Base-by-base conservation (phyloP, 805 yeast genomes). In the Candida parachauliodes region DNA sequence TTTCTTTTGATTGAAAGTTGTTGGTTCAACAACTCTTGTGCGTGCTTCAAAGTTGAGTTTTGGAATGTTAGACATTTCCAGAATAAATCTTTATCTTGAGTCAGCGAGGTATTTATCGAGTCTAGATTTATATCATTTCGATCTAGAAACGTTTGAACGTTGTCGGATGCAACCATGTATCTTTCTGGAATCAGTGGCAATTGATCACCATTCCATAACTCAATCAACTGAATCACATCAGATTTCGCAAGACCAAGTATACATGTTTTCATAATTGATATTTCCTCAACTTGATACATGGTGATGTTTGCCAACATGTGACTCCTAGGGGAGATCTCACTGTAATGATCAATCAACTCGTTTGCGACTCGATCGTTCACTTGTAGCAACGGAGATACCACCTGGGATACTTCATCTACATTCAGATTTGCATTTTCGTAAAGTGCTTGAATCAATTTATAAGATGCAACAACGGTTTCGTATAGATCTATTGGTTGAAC, bases 11-110 rank as follows among this genome's bases (percentile, higher is more conserved):
- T 44, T 5, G 48, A 37, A 11, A 55, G 46, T 8, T 51, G 46
- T 3, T 41, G 42, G 2, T 32, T 50, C 3, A 72, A 40, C 1
- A 54, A 20, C 2, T 64, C 68, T 37, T 65, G 69, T 0, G 76
- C 69, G 19, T 41, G 40, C 44, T 70, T 74, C 42, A 66, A 59
- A 35, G 50, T 51, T 14, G 43, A 47, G 28, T 60, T 59, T 65
- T 74, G 65, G 7, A 49, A 38, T 0, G 70, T 51, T 10, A 75
- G 53, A 1, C 61, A 54, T 16, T 49, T 45, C 80, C 80, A 76
- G 39, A 50, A 59, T 1, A 29, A 18, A 1, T 49, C 52, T 3
- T 51, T 49, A 3, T 42, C 39, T 1, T 52, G 28, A 7, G 3
- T 7, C 4, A 11, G 2, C 3, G 29, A 21, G 3, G 21, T 33